phyloP scores from a whole-genome alignment of 306 rosid species.

The Crataegus laevigata region DNA sequence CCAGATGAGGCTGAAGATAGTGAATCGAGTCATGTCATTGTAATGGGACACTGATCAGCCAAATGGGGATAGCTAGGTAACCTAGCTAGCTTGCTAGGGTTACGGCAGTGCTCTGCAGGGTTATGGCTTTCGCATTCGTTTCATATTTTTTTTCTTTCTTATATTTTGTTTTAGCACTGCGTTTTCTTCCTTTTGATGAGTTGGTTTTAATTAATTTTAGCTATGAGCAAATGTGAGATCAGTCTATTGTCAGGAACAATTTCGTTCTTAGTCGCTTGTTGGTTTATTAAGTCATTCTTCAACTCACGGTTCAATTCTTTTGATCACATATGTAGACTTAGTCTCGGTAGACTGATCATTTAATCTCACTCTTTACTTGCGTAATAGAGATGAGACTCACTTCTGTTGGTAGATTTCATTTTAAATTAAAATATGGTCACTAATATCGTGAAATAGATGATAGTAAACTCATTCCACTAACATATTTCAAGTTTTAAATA shows the following conservation, averaged over 20 bases:
- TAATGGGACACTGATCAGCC: conserved; percentile 32
- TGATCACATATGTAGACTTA: not conserved
- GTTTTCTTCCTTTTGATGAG: not conserved
- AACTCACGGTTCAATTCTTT: not conserved
- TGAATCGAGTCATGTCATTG: not conserved
- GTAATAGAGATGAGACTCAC: not conserved
- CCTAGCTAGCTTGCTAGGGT: not conserved
- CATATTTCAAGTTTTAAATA: too few relatives aligned
- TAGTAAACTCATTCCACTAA: too few relatives aligned
- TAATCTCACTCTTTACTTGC: not conserved
- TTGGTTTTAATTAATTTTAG: not conserved
- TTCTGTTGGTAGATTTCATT: not conserved
- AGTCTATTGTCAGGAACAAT: not conserved
- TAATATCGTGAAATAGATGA: not conserved
- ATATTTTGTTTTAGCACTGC: not conserved
- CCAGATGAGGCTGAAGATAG: not conserved
- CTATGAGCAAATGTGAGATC: not conserved
- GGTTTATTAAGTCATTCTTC: not conserved
- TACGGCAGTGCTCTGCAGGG: not conserved
- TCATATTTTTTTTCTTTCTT: not conserved
- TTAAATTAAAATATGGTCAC: not conserved
- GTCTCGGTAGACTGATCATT: not conserved
- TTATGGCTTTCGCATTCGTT: not conserved
- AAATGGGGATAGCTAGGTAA: not conserved
- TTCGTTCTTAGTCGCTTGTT: not conserved